A percentile compares a stretch with the other conserved stretches of the same genome.
Conservation (phyloP, 805 yeast species). For the Metschnikowia kunwiensis region DNA sequence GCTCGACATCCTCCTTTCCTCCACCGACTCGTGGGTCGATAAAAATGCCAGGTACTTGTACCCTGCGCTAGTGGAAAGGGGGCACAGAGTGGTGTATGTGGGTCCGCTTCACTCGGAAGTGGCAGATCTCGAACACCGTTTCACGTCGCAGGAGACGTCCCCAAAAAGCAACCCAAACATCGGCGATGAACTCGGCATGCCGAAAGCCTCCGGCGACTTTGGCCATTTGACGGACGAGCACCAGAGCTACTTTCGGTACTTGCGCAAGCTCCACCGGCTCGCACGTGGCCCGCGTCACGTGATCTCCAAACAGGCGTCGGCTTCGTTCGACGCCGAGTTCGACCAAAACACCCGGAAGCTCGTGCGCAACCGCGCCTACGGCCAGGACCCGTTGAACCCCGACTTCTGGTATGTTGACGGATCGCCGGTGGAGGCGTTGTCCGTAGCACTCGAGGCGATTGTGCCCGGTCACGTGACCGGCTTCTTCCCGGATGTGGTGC, state of each 20-base stretch:
- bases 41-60: constrained; percentile 31
- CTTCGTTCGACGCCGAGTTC: constrained; percentile 1
- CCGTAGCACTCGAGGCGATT: constrained; percentile 26
- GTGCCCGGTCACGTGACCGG: constrained; percentile 25
- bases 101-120: constrained; percentile 25
- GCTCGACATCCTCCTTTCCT: constrained; percentile 30
- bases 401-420: constrained; percentile 35
- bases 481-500: constrained; percentile 31
- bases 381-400: constrained; percentile 35
- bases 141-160: neutral
- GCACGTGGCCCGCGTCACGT: constrained; percentile 24
- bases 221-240: constrained; percentile 31
- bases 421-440: constrained; percentile 24
- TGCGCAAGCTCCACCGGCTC: constrained; percentile 15
- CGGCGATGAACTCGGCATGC: no score
- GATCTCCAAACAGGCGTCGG: constrained; percentile 9
- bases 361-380: constrained; percentile 18
- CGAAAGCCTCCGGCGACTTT: constrained; percentile 28
- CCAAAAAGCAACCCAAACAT: no score
- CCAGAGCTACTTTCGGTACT: constrained; percentile 28
- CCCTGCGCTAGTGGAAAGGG: constrained; percentile 25
- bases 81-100: constrained; percentile 32
- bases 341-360: neutral
- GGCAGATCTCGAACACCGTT: neutral
- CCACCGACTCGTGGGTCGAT: constrained; percentile 39